A percentile compares a stretch with the other conserved stretches of the same genome.
These are phyloP conservation scores for Colletotrichum sp. DNA, from an alignment of 2,329 filamentous ascomycete genomes.

Conservation along the genomic window DNA sequence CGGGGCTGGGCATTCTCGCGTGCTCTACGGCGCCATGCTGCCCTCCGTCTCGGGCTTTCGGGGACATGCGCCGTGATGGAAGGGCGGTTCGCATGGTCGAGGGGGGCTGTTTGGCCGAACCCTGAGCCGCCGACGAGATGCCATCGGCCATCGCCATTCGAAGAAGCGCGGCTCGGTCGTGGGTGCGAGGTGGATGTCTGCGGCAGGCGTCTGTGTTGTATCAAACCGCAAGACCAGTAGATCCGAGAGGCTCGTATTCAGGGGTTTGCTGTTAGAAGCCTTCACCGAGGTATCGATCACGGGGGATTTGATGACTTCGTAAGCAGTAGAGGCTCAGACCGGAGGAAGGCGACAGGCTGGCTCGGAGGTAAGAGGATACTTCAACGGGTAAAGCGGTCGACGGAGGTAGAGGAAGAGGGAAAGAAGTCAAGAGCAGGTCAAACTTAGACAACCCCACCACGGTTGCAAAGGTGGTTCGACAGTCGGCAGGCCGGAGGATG, in stretches of 20 bases:
- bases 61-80: conserved; percentile 22
- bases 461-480: conserved; percentile 19
- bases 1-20: conserved; percentile 1
- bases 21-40: conserved; percentile 1
- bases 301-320: background rate
- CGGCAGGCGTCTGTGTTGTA: background rate
- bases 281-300: background rate
- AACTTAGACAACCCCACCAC: conserved; percentile 17
- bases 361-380: background rate
- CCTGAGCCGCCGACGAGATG: conserved; percentile 16
- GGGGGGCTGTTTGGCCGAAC: conserved; percentile 10
- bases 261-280: background rate
- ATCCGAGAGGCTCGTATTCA: background rate
- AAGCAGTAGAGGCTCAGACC: background rate
- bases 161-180: background rate
- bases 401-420: background rate
- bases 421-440: background rate
- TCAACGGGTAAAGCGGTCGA: background rate
- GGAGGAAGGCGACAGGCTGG: background rate
- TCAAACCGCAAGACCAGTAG: background rate
- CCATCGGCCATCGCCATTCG: conserved; percentile 24
- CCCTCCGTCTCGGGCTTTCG: conserved; percentile 12
- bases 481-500: conserved; percentile 10
- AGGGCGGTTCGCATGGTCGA: conserved; percentile 21
- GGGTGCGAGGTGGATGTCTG: background rate